Base-by-base conservation (phyloP, 148 eudicot genomes). In the Chenopodium berlandieri region DNA sequence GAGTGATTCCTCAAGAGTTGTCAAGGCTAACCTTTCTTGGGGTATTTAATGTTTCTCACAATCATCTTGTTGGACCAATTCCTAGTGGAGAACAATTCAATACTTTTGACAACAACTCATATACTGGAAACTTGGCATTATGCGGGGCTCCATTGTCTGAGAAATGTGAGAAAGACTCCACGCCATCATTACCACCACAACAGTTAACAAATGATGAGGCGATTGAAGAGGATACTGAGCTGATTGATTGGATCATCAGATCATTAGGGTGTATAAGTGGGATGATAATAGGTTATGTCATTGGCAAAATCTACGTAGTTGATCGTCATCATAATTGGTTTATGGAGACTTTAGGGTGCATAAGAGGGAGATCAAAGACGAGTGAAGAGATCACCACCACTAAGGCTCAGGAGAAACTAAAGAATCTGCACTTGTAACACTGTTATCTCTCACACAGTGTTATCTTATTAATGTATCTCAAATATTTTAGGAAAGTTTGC, bases 81-180 rank as follows among this genome's bases (percentile, higher is more conserved):
- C 60, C 37, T 68, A 8, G 25, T 31, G 72, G 72, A 68, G 0
- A 12, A 3, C 72, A 68, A 12, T 54, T 54, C 17, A 54, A 16
- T 16, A 54, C 60, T 54, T 54, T 54, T 54, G 60, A 54, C 20
- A 32, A 17, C 19, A 31, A 7, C 47, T 80, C 90, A 1, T 87
- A 52, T 71, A 52, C n/a, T 0, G 88, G 86, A 2, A 89, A 88
- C 37, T 44, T 44, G 2, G 86, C 63, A 9, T 67, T 88, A 13
- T 90, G 85, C 70, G 88, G 87, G 27, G 34, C 9, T 34, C 90
- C 90, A 37, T 67, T 82, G 67, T 71, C 89, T 27, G 75, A 58
- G 14, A 73, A 31, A 22, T 85, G 86, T 63, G 64, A 32, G 13
- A 54, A 67, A 8, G 52, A 67, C 66, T 4, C 23, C 47, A 68